A percentile compares a stretch with the other conserved stretches of the same genome.
phyloP scores from a whole-genome alignment of 257 asterid species.

The Misopates orontium region DNA sequence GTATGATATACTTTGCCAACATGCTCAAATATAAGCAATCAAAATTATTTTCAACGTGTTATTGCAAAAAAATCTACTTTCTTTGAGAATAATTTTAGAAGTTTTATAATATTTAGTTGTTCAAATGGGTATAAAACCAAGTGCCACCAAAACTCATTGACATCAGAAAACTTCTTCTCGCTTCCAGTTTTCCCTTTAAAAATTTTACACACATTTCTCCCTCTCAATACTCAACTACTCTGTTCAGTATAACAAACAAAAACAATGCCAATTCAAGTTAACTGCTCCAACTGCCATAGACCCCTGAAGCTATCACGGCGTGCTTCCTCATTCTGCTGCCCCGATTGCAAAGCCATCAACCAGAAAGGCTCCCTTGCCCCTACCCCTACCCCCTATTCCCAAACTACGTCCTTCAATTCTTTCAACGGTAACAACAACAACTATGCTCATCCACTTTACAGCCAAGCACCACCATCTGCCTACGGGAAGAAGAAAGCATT shows the following conservation, averaged over 20 bases:
- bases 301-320: conserved; percentile 82
- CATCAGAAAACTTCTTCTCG: no score
- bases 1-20: no score
- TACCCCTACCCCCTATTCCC: neutral
- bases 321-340: conserved; percentile 82
- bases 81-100: no score
- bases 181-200: no score
- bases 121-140: no score
- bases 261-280: conserved; percentile 69
- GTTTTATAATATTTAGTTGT: no score
- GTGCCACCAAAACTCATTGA: no score
- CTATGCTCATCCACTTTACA: conserved; percentile 38
- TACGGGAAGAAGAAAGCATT: conserved; percentile 80
- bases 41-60: no score
- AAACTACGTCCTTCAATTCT: conserved; percentile 25
- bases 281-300: conserved; percentile 80
- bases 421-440: conserved; percentile 28
- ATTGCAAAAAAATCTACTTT: no score
- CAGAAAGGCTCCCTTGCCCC: conserved; percentile 33
- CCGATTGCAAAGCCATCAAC: conserved; percentile 75
- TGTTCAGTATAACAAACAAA: neutral
- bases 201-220: no score
- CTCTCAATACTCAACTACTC: neutral
- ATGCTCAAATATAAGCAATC: no score
- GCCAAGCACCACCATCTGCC: conserved; percentile 42